A percentile compares a stretch with the other conserved stretches of the same genome.
These are phyloP conservation scores for Gentiana straminea DNA, from an alignment of 257 asterid genomes.

Conservation along the genomic window DNA sequence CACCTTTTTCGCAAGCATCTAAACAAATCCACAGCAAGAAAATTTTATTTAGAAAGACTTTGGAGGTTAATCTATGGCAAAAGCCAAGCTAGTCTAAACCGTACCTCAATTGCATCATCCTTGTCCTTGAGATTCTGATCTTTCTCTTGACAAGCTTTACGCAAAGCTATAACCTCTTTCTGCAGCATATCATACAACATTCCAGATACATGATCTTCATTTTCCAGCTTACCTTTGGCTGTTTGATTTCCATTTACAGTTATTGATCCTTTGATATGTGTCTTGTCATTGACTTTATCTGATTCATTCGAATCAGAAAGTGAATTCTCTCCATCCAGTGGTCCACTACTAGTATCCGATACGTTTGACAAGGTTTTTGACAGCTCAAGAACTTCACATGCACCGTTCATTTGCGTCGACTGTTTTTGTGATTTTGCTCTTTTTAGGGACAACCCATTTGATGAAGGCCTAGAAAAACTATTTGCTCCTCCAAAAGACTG, in stretches of 20 bases:
- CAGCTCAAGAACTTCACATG: constrained; percentile 34
- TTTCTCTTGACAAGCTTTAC: constrained; percentile 71
- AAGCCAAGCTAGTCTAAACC: constrained; percentile 4
- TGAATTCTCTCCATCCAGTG: constrained; percentile 25
- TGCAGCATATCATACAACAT: constrained; percentile 75
- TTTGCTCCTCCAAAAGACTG: constrained; percentile 63
- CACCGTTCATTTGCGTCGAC: constrained; percentile 24
- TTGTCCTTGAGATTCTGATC: constrained; percentile 76
- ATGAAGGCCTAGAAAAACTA: constrained; percentile 30
- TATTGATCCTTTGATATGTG: constrained; percentile 26
- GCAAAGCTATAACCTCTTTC: constrained; percentile 70
- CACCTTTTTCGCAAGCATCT: constrained; percentile 89
- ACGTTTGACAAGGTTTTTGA: constrained; percentile 30
- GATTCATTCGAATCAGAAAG: constrained; percentile 16
- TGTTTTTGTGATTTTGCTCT: constrained; percentile 22
- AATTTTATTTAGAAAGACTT: neutral
- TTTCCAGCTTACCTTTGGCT: constrained; percentile 34
- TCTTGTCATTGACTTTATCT: constrained; percentile 17
- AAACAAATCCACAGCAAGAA: constrained; percentile 10
- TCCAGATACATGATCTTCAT: constrained; percentile 69
- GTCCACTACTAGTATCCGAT: constrained; percentile 27
- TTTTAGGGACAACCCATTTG: constrained; percentile 39
- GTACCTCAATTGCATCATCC: constrained; percentile 81
- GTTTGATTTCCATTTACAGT: constrained; percentile 25
- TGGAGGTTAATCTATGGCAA: neutral